Evolutionary conservation across 176 grass and related monocot genomes (phyloP).

Genomic region (Cenchrus purpureus): DNA sequence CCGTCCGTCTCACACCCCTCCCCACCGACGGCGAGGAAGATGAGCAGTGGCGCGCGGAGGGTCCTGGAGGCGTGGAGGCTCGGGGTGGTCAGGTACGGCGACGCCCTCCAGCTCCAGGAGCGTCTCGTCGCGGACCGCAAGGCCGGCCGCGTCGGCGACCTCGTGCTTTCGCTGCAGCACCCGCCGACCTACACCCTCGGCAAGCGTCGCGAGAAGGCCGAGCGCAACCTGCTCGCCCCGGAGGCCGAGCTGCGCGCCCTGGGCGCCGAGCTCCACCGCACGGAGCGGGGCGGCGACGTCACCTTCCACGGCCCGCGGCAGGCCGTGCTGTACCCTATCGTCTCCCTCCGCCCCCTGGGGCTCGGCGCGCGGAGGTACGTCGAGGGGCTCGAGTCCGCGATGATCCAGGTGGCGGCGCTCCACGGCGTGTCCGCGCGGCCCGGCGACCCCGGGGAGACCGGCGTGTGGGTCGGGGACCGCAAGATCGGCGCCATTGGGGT

Average conservation of each 20-base stretch:
- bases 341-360: conserved; percentile 62
- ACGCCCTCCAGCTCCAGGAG: conserved; percentile 89
- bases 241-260: conserved; percentile 63
- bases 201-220: conserved; percentile 67
- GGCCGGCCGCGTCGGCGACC: conserved; percentile 55
- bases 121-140: conserved; percentile 72
- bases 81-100: conserved; percentile 68
- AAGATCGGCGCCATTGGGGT: conserved; percentile 97
- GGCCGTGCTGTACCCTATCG: conserved; percentile 84
- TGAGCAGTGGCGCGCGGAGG: conserved; percentile 46
- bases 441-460: conserved; percentile 68
- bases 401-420: conserved; percentile 74
- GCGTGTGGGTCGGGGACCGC: conserved; percentile 85
- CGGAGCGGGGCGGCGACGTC: conserved; percentile 82
- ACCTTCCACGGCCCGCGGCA: conserved; percentile 91
- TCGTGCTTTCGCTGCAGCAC: conserved; percentile 82
- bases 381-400: conserved; percentile 78
- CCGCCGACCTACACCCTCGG: conserved; percentile 92
- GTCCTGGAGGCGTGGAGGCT: conserved; percentile 73
- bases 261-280: conserved; percentile 78
- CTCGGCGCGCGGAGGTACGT: conserved; percentile 87
- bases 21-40: conserved; percentile 39
- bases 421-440: conserved; percentile 71
- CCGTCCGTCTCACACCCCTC: not conserved
- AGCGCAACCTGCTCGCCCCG: conserved; percentile 71